Evolutionary conservation across 805 yeast species (phyloP).

Genomic region (Metschnikowia koreensis): DNA sequence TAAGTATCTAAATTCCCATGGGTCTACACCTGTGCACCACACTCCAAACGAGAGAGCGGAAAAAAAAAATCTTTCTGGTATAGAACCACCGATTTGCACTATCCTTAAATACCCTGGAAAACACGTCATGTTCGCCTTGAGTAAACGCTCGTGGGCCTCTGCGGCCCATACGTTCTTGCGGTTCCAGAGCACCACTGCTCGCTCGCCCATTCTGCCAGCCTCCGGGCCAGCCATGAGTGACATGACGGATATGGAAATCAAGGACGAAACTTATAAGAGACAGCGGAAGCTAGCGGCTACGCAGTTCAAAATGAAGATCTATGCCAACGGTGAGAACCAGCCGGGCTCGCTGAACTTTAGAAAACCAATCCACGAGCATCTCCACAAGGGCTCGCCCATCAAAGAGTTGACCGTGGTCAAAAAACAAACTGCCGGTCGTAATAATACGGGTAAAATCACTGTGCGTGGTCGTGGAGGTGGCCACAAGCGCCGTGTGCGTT

Average conservation of each 20-base stretch:
- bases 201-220: slow-evolving; percentile 3
- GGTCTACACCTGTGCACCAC: slow-evolving; percentile 18
- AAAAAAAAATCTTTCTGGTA: slow-evolving; percentile 10
- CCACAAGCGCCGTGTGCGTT: slow-evolving; percentile 80
- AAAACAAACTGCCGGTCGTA: slow-evolving; percentile 82
- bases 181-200: slow-evolving; percentile 16
- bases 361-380: slow-evolving; percentile 80
- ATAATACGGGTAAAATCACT: slow-evolving; percentile 82
- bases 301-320: slow-evolving; percentile 66
- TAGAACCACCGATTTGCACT: neutral
- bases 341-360: slow-evolving; percentile 90
- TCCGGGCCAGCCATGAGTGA: slow-evolving; percentile 25
- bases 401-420: slow-evolving; percentile 70
- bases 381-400: slow-evolving; percentile 83
- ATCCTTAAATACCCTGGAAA: neutral
- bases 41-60: neutral
- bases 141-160: slow-evolving; percentile 16
- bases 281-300: slow-evolving; percentile 73
- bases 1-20: no score
- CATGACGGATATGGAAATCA: slow-evolving; percentile 72
- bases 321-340: slow-evolving; percentile 68
- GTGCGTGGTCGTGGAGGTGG: slow-evolving; percentile 98
- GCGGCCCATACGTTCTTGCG: slow-evolving; percentile 13
- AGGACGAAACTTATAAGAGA: slow-evolving; percentile 67
- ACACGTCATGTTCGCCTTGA: slow-evolving; percentile 17